These are phyloP conservation scores for Coemansia sp. DNA, from an alignment of 192 early-diverging fungal genomes.

Conservation along the genomic window DNA sequence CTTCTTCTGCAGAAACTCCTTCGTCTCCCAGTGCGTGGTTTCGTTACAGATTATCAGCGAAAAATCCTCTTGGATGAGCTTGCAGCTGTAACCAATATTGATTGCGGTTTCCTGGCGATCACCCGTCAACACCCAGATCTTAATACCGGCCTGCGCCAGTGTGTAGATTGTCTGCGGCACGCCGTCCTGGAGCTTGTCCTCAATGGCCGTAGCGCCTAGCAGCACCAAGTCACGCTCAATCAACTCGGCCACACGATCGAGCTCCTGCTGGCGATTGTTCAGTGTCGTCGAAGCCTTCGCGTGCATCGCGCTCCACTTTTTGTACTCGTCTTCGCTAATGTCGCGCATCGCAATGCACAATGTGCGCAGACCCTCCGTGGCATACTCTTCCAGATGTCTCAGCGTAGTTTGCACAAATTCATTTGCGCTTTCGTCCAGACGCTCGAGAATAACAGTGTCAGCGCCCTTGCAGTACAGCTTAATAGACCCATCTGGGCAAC, in stretches of 20 bases:
- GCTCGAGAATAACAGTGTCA: conserved; percentile 94
- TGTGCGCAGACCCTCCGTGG: conserved; percentile 93
- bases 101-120: conserved; percentile 99
- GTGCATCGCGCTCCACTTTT: conserved; percentile 76
- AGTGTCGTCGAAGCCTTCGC: conserved; percentile 88
- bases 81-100: conserved; percentile 97
- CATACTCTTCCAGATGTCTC: conserved; percentile 90
- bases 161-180: conserved; percentile 98
- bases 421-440: conserved; percentile 69
- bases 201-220: conserved; percentile 96
- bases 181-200: conserved; percentile 97
- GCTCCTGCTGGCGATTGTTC: conserved; percentile 79
- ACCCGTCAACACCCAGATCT: conserved; percentile 97
- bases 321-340: conserved; percentile 85
- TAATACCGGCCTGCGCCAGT: conserved; percentile 91
- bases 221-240: conserved; percentile 93
- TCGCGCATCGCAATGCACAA: conserved; percentile 95
- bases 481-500: conserved; percentile 78
- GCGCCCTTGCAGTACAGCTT: conserved; percentile 97
- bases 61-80: conserved; percentile 96
- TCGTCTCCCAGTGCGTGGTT: conserved; percentile 86
- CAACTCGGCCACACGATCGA: conserved; percentile 91
- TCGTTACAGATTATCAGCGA: conserved; percentile 91
- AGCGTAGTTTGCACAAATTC: conserved; percentile 62
- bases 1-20: conserved; percentile 87